Conservation (phyloP, 2,329 filamentous ascomycete genomes). For the Graphilbum fragrans region DNA sequence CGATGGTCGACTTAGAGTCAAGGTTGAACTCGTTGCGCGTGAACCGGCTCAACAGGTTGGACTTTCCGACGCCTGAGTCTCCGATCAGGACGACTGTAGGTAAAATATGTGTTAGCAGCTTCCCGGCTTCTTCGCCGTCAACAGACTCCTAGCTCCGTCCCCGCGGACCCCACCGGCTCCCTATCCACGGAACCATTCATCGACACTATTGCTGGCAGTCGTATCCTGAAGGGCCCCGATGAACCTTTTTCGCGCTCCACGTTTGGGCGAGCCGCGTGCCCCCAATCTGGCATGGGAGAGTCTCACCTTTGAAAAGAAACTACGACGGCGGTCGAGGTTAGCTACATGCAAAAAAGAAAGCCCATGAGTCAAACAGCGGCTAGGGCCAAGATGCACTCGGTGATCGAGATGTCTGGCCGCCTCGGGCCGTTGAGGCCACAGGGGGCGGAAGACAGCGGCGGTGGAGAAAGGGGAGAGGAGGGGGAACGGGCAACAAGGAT, state of each 20-base stretch:
- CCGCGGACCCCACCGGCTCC: no score
- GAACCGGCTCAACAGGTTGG: conserved; percentile 98
- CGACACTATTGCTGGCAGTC: no score
- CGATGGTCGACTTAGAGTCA: conserved; percentile 98
- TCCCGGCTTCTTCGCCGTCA: background rate
- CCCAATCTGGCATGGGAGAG: conserved; percentile 10
- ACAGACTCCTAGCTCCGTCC: no score
- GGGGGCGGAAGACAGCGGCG: background rate
- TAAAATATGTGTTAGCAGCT: conserved; percentile 16
- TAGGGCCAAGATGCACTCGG: background rate
- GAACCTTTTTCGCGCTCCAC: background rate
- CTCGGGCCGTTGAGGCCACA: background rate
- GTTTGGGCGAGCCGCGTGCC: conserved; percentile 6
- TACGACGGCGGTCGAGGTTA: conserved; percentile 23
- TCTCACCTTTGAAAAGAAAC: conserved; percentile 97
- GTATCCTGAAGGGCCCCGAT: no score
- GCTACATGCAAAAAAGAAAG: conserved; percentile 7
- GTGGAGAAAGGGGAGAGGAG: background rate
- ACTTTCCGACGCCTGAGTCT: conserved; percentile 99
- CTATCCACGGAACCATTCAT: no score
- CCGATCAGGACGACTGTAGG: conserved; percentile 85
- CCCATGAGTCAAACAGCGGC: no score
- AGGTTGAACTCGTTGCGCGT: conserved; percentile 99
- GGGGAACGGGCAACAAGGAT: background rate
- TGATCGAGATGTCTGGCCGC: no score